Conservation (phyloP, 495 filamentous ascomycete genomes). For the Cryomyces minteri region DNA sequence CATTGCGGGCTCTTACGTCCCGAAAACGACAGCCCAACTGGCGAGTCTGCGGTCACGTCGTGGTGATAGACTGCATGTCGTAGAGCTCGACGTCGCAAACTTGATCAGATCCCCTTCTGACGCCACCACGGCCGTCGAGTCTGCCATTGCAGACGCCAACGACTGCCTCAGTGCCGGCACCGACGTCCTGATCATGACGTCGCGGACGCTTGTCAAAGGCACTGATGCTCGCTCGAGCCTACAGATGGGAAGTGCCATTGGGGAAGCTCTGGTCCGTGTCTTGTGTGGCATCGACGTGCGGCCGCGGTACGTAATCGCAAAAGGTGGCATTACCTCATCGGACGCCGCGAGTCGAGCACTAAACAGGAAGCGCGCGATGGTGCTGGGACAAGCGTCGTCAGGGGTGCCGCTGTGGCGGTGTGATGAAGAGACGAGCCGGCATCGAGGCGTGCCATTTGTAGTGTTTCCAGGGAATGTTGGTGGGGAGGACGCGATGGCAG, state of each 20-base stretch:
- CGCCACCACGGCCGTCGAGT: slow-evolving; percentile 2
- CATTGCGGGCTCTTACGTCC: slow-evolving; percentile 34
- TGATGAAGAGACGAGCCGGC: slow-evolving; percentile 27
- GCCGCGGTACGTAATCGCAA: slow-evolving; percentile 34
- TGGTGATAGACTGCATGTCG: slow-evolving; percentile 23
- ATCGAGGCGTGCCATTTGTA: slow-evolving; percentile 29
- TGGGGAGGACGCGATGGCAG: slow-evolving; percentile 22
- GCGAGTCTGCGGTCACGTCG: slow-evolving; percentile 20
- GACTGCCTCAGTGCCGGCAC: slow-evolving; percentile 2
- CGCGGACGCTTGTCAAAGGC: slow-evolving; percentile 29
- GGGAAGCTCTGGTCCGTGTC: slow-evolving; percentile 26
- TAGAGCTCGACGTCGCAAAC: slow-evolving; percentile 28
- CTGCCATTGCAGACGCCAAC: slow-evolving; percentile 15
- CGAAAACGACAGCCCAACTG: slow-evolving; percentile 34
- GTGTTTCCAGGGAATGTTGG: slow-evolving; percentile 42
- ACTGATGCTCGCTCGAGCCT: slow-evolving; percentile 25
- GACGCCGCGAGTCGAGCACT: slow-evolving; percentile 34
- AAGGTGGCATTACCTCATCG: slow-evolving; percentile 35
- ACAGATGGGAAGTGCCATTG: slow-evolving; percentile 27
- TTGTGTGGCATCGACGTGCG: slow-evolving; percentile 22
- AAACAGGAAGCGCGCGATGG: slow-evolving; percentile 30
- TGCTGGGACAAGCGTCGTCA: slow-evolving; percentile 33
- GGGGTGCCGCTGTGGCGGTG: slow-evolving; percentile 38
- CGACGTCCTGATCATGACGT: slow-evolving; percentile 36
- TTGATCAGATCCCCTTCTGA: slow-evolving; percentile 21